These are phyloP conservation scores for Vickermania spadyakhi DNA, from an alignment of 208 protist species.

Conservation along the genomic window DNA sequence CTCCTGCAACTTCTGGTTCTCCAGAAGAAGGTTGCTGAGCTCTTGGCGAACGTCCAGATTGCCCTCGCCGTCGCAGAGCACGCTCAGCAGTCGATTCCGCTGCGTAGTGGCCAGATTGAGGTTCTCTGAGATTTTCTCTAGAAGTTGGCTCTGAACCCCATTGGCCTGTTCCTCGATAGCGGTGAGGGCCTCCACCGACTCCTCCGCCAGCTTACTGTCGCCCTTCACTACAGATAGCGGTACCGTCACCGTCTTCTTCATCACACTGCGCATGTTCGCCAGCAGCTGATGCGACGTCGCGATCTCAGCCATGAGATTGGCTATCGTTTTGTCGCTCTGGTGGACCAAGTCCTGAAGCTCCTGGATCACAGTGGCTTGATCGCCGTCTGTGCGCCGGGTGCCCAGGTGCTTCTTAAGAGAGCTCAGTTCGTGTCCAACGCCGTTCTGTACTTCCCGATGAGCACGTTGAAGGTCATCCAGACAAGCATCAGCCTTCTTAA, in stretches of 20 bases:
- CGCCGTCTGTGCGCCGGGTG: background rate
- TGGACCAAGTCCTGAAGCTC: conserved; percentile 15
- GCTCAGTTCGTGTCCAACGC: conserved; percentile 4
- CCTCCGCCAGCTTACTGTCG: conserved; percentile 4
- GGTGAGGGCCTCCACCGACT: conserved; percentile 11
- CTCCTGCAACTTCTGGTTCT: conserved; percentile 17
- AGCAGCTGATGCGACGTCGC: conserved; percentile 6
- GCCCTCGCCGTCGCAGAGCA: conserved; percentile 5
- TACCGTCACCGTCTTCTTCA: conserved; percentile 14
- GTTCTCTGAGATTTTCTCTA: conserved; percentile 12
- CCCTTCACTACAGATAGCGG: conserved; percentile 13
- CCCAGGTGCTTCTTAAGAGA: conserved; percentile 13
- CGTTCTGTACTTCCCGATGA: conserved; percentile 7
- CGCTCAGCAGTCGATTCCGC: conserved; percentile 12
- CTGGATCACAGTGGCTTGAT: conserved; percentile 14
- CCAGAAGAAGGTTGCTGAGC: conserved; percentile 10
- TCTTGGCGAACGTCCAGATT: conserved; percentile 19
- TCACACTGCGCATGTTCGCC: conserved; percentile 2
- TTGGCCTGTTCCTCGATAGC: conserved; percentile 12
- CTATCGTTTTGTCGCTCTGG: conserved; percentile 11
- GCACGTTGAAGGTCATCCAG: conserved; percentile 2
- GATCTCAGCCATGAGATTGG: conserved; percentile 9
- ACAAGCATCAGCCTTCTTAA: background rate
- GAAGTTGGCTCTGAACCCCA: conserved; percentile 9
- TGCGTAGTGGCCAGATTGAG: conserved; percentile 8